Evolutionary conservation across 164 flowering plant genomes (phyloP).

Genomic region (Taxillus chinensis): DNA sequence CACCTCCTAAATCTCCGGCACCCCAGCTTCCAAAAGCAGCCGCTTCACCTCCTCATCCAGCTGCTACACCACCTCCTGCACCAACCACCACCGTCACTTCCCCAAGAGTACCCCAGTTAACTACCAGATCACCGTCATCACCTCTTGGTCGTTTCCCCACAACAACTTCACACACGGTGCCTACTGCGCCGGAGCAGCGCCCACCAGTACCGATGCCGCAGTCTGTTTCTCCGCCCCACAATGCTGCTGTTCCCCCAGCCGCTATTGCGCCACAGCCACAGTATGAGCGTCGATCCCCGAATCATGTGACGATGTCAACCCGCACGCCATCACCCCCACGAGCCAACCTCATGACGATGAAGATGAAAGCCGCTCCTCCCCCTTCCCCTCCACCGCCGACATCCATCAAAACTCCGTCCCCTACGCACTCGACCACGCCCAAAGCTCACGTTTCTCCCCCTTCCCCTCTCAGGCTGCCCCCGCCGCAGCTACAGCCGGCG

Average conservation of each 20-base stretch:
- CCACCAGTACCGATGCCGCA: constrained; percentile 1
- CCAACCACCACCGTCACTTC: constrained; percentile 4
- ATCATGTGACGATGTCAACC: background rate
- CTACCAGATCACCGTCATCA: background rate
- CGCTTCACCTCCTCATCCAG: background rate
- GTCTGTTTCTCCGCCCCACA: constrained; percentile 8
- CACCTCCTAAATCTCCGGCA: constrained; percentile 5
- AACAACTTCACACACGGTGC: background rate
- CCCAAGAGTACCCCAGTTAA: constrained; percentile 2
- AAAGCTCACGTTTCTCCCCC: constrained; percentile 25
- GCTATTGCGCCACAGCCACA: background rate
- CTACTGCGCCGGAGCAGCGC: background rate
- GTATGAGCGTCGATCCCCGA: background rate
- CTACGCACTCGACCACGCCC: constrained; percentile 21
- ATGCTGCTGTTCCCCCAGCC: background rate
- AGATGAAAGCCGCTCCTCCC: constrained; percentile 7
- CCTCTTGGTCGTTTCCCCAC: background rate
- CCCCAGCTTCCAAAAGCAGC: constrained; percentile 7
- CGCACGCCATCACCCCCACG: constrained; percentile 7
- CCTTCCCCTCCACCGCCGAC: constrained; percentile 19
- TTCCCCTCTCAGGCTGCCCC: constrained; percentile 45
- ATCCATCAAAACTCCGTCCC: constrained; percentile 11
- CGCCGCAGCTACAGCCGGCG: constrained; percentile 21
- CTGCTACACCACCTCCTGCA: background rate
- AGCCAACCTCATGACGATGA: background rate